Base-by-base conservation (phyloP, 371 early-diverging fungal genomes). In the Saksenaea oblongispora region DNA sequence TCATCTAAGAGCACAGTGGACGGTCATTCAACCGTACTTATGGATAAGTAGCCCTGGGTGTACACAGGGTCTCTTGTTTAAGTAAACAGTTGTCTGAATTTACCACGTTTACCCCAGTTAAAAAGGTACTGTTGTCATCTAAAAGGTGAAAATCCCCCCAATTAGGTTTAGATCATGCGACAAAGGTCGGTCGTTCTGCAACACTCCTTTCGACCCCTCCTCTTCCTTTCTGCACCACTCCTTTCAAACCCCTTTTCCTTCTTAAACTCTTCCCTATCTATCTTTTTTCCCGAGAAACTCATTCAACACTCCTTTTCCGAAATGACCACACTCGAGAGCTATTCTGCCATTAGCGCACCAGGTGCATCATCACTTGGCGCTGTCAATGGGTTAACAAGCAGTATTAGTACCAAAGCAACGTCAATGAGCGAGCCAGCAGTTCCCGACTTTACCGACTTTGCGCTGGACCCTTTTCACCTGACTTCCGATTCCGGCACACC, bases 381-480 rank as follows among this genome's bases (percentile, higher is more conserved):
- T 47, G 51, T 47, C 24, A 47, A 17, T 47, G 51, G 51, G 24
- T 47, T 47, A 47, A 47, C 51, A 5, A 47, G 51, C 24, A 47
- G 51, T 10, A 58, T 41, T 41, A 58, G 37, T 26, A 58, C 58
- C 39, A 58, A 37, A 27, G 42, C 42, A 13, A 39, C 58, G 13
- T 27, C 58, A 39, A 41, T 42, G n/a, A 41, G 41, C 11, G 42
- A 28, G 13, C 28, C 22, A 36, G 58, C n/a, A 15, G 56, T 69
- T 17, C 64, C 67, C 17, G 67, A 61, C 28, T 73, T 73, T 34
- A 64, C 66, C 11, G 66, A 70, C 18, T 73, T 73, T 47, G 66
- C 62, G 54, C 35, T 73, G 17, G 73, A 73, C 55, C 64, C 47
- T 8, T 73, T 73, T 41, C 68, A 64, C n/a, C 62, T 70, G 47